phyloP scores from a whole-genome alignment of 1,284 basidiomycete genomes.

The Ganoderma boninense region DNA sequence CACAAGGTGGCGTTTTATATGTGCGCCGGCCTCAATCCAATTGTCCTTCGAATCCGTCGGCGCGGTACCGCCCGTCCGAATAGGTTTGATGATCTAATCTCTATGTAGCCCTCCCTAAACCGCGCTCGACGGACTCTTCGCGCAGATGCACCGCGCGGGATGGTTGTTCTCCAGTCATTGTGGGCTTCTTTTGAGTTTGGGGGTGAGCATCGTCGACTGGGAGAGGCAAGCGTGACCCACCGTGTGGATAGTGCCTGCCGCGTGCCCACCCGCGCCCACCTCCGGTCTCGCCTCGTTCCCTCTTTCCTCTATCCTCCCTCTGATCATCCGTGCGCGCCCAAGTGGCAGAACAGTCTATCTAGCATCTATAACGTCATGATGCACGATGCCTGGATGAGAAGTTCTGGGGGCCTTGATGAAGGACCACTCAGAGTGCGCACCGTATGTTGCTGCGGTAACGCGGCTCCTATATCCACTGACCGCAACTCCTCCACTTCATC shows the following conservation, averaged over 20 bases:
- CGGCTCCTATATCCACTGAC: not conserved
- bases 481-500: not conserved
- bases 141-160: not conserved
- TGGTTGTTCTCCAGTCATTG: not conserved
- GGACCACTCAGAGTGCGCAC: not conserved
- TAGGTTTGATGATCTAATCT: slow-evolving; percentile 1
- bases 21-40: not conserved
- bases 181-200: slow-evolving; percentile 1
- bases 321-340: not conserved
- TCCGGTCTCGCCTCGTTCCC: not conserved
- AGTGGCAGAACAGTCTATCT: not conserved
- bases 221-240: not conserved
- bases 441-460: not conserved
- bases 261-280: not conserved
- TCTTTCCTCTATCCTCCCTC: not conserved
- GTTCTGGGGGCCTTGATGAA: not conserved
- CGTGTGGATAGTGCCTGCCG: slow-evolving; percentile 3
- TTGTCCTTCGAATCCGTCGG: not conserved
- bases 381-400: not conserved
- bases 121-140: not conserved
- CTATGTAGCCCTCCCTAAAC: not conserved
- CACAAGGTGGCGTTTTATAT: slow-evolving; percentile 1
- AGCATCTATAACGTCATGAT: slow-evolving; percentile 1
- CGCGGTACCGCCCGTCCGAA: not conserved
- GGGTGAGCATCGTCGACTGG: not conserved